These are phyloP conservation scores for Brassica juncea DNA, from an alignment of 345 rosid genomes.

Conservation along the genomic window DNA sequence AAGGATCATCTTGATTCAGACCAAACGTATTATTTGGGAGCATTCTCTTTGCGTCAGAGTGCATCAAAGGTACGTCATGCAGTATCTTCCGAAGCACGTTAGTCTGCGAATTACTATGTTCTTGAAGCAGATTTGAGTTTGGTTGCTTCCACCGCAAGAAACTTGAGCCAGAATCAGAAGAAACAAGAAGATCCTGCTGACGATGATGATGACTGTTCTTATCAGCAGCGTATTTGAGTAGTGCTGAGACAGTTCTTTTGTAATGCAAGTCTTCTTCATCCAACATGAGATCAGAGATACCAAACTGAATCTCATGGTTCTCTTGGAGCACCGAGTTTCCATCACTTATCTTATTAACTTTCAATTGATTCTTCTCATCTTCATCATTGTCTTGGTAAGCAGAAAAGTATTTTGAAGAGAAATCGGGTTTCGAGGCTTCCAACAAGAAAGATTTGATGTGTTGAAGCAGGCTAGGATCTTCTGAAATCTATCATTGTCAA, in stretches of 20 bases:
- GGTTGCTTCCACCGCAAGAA: slow-evolving; percentile 63
- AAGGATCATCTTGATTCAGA: slow-evolving; percentile 36
- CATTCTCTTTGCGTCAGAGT: slow-evolving; percentile 19
- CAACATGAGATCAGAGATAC: not conserved
- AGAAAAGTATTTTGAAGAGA: slow-evolving; percentile 45
- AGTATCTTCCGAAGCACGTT: slow-evolving; percentile 58
- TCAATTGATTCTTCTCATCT: slow-evolving; percentile 43
- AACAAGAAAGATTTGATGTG: slow-evolving; percentile 74
- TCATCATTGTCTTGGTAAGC: slow-evolving; percentile 44
- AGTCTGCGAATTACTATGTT: slow-evolving; percentile 19
- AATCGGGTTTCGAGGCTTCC: slow-evolving; percentile 66
- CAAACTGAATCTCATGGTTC: slow-evolving; percentile 17
- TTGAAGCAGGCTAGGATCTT: slow-evolving; percentile 70
- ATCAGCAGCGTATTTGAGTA: slow-evolving; percentile 47
- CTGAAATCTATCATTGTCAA: slow-evolving; percentile 54
- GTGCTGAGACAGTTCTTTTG: slow-evolving; percentile 52
- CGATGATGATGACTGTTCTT: slow-evolving; percentile 2
- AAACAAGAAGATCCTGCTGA: slow-evolving; percentile 26
- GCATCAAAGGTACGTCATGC: slow-evolving; percentile 66
- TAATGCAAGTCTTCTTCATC: slow-evolving; percentile 54
- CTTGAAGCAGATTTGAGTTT: slow-evolving; percentile 18
- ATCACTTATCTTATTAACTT: not conserved
- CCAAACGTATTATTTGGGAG: slow-evolving; percentile 4
- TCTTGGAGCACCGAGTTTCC: slow-evolving; percentile 4
- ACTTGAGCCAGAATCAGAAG: slow-evolving; percentile 52